Percentiles rank a stretch among this genome's conserved stretches.
phyloP scores from a whole-genome alignment of 805 yeast species.

The Hanseniaspora guilliermondii region DNA sequence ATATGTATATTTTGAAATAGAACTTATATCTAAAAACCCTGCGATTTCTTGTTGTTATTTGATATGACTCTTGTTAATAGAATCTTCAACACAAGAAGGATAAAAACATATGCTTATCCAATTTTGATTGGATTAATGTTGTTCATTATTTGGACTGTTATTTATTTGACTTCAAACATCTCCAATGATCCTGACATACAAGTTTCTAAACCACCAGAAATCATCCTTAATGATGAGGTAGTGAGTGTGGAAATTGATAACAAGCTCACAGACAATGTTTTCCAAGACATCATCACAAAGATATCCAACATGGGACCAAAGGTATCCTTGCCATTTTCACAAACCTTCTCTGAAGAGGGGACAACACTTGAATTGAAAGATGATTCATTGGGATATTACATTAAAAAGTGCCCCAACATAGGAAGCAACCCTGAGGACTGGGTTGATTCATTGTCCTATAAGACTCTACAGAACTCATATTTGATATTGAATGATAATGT shows the following conservation, averaged over 20 bases:
- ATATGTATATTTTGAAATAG: too few species aligned
- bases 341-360: background rate
- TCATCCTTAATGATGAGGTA: slow-evolving; percentile 5
- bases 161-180: background rate
- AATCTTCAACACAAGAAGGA: too few species aligned
- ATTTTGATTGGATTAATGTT: too few species aligned
- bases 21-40: too few species aligned
- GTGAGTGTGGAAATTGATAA: background rate
- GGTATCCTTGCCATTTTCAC: background rate
- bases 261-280: slow-evolving; percentile 7
- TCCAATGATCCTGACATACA: background rate
- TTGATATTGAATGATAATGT: background rate
- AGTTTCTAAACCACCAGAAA: background rate
- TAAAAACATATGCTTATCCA: too few species aligned
- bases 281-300: slow-evolving; percentile 1
- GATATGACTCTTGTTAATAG: too few species aligned
- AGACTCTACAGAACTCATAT: background rate
- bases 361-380: background rate
- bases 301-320: background rate
- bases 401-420: background rate
- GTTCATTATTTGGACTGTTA: too few species aligned
- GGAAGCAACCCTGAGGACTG: background rate
- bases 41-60: too few species aligned
- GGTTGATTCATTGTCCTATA: background rate
- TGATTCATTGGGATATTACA: slow-evolving; percentile 6